Evolutionary conservation across 345 rosid genomes (phyloP).

Genomic region (Gossypium sturtianum): DNA sequence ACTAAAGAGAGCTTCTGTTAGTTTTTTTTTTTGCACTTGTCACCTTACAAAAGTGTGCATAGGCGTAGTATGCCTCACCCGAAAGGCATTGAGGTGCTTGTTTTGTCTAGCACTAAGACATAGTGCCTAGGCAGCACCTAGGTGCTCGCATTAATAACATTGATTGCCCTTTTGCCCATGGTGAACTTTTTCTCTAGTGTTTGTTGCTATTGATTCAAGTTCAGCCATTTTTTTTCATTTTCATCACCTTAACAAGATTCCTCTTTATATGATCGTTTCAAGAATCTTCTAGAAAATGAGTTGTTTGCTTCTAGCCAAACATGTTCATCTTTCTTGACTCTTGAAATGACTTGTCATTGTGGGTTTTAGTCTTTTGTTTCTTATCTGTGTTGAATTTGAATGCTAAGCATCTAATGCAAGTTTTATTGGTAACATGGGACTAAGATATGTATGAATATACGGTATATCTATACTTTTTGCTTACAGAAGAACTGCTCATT

Average conservation of each 20-base stretch:
- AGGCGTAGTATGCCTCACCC: not conserved
- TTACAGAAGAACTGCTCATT: not conserved
- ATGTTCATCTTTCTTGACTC: not conserved
- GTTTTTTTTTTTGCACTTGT: not conserved
- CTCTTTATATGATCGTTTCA: not conserved
- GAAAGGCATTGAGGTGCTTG: not conserved
- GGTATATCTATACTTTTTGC: not conserved
- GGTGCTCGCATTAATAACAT: not conserved
- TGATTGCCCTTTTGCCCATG: not conserved
- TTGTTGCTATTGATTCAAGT: not conserved
- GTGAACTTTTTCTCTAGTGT: not conserved
- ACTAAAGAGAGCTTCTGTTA: not conserved
- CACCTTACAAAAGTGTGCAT: not conserved
- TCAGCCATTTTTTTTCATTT: not conserved
- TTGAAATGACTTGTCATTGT: not conserved
- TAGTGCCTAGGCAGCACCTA: not conserved
- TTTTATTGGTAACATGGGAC: not conserved
- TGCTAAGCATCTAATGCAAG: not conserved
- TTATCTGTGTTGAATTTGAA: not conserved
- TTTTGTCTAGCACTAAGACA: not conserved
- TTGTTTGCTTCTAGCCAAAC: not conserved
- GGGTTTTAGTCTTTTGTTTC: not conserved
- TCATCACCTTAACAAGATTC: not conserved
- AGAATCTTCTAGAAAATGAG: not conserved
- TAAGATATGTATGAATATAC: not conserved